Conservation (phyloP, 257 asterid species). For the Haberlea rhodopensis region DNA sequence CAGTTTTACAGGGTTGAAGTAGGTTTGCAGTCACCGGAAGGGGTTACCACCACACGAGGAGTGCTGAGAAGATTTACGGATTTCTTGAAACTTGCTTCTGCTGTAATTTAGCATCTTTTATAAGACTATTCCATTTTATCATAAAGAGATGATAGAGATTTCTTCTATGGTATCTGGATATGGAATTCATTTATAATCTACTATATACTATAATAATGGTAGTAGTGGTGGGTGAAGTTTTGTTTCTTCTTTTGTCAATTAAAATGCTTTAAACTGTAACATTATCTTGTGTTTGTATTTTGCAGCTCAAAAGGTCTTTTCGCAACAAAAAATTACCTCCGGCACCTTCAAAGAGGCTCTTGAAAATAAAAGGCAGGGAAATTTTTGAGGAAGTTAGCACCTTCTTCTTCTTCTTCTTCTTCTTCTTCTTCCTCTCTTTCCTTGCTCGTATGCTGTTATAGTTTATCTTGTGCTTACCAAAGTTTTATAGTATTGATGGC, state of each 20-base stretch:
- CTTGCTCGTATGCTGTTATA: constrained; percentile 11
- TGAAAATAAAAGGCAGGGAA: constrained; percentile 43
- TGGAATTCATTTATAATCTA: constrained; percentile 4
- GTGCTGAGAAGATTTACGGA: constrained; percentile 67
- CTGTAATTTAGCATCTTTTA: constrained; percentile 40
- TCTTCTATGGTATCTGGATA: constrained; percentile 3
- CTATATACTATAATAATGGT: constrained; percentile 10
- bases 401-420: constrained; percentile 24
- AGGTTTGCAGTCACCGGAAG: constrained; percentile 77
- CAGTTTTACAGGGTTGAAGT: constrained; percentile 84
- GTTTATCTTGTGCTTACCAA: constrained; percentile 5
- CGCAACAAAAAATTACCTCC: constrained; percentile 53
- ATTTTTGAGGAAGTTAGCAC: constrained; percentile 60
- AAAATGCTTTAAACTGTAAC: constrained; percentile 22
- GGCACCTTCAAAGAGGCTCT: constrained; percentile 55
- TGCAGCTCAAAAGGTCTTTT: constrained; percentile 62
- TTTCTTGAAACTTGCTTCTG: constrained; percentile 61
- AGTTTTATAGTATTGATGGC: not conserved
- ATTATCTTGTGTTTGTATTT: constrained; percentile 22
- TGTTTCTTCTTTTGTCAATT: constrained; percentile 11
- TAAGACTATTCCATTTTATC: constrained; percentile 5
- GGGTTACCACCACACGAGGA: constrained; percentile 49
- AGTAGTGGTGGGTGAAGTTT: constrained; percentile 6
- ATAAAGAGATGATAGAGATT: constrained; percentile 13
- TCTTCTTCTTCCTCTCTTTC: constrained; percentile 22